Evolutionary conservation across 768 basidiomycete genomes (phyloP), one percentile per base, ranked within the genome.

Genomic region (Gymnopilus dilepis): DNA sequence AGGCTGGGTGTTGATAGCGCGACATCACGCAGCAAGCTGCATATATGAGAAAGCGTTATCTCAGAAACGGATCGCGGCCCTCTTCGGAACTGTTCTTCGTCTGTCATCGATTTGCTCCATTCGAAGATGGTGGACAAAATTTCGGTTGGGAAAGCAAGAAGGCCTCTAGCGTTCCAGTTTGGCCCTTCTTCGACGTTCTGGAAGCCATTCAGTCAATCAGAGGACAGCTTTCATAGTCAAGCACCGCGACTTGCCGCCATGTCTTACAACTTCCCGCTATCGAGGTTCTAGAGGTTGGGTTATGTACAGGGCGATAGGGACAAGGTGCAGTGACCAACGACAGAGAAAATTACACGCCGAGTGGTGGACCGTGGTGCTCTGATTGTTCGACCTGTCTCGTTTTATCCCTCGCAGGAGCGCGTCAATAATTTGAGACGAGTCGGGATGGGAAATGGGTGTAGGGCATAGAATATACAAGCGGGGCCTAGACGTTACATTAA

Each of bases 21-120:
- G 2, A 81, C 69, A 15, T 69, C 53, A 45, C 81, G 78, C 61
- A 81, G 80, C 55, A 70, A 65, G 4, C 68, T 69, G 65, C 72
- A 76, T 37, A 81, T 78, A 50, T 82, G 80, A 9, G 78, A 77
- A 8, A 78, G 67, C 3, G 74, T 45, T 41, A 80, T 55, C 58
- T 81, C 79, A 64, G 81, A 81, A 3, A 76, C 68, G 19, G 43
- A 17, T 19, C 55, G 43, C 31, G 51, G 26, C 24, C 45, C 24
- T 31, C 26, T 33, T 26, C 22, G 12, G 37, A 54, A 33, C 53
- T 38, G 3, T 15, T 65, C 62, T 43, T 69, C 66, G 21, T 71
- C 61, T 11, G 63, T 57, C 53, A 71, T 60, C 8, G 34, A 59
- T 50, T 76, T 73, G 12, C 72, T 74, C 12, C 65, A 55, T 61